These are phyloP conservation scores for Rhododendron ferrugineum DNA, from an alignment of 148 eudicot species.

Conservation along the genomic window DNA sequence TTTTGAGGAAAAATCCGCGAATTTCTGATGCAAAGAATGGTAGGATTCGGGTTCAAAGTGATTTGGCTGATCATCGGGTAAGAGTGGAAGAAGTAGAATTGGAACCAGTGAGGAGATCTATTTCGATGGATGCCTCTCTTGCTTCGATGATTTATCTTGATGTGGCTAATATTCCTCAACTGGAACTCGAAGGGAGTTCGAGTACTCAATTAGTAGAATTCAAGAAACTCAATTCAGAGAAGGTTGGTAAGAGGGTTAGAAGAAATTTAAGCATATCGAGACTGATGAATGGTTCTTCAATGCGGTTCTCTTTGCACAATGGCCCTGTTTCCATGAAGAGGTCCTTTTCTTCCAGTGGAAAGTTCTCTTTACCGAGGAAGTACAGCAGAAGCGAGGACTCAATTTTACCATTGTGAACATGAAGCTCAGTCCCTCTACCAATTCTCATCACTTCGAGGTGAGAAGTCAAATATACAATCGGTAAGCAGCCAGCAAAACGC, in stretches of 20 bases:
- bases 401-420: conserved; percentile 28
- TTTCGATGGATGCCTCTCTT: conserved; percentile 41
- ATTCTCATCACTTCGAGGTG: background rate
- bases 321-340: conserved; percentile 49
- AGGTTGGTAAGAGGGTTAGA: conserved; percentile 5
- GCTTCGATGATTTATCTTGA: conserved; percentile 19
- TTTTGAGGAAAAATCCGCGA: conserved; percentile 4
- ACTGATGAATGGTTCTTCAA: conserved; percentile 31
- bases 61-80: conserved; percentile 39
- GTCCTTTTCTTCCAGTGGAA: conserved; percentile 45
- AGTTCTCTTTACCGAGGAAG: conserved; percentile 31
- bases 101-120: conserved; percentile 40
- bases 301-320: conserved; percentile 34
- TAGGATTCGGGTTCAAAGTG: conserved; percentile 36
- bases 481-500: background rate
- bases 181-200: conserved; percentile 31
- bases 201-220: background rate
- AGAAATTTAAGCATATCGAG: conserved; percentile 24
- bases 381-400: conserved; percentile 41
- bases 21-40: conserved; percentile 11
- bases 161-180: conserved; percentile 11
- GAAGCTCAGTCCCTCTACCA: background rate
- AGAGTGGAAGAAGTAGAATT: conserved; percentile 17
- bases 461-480: background rate
- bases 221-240: conserved; percentile 10